These are phyloP conservation scores for Penicillium vulpinum DNA, from an alignment of 2,329 filamentous ascomycete genomes.

Conservation along the genomic window DNA sequence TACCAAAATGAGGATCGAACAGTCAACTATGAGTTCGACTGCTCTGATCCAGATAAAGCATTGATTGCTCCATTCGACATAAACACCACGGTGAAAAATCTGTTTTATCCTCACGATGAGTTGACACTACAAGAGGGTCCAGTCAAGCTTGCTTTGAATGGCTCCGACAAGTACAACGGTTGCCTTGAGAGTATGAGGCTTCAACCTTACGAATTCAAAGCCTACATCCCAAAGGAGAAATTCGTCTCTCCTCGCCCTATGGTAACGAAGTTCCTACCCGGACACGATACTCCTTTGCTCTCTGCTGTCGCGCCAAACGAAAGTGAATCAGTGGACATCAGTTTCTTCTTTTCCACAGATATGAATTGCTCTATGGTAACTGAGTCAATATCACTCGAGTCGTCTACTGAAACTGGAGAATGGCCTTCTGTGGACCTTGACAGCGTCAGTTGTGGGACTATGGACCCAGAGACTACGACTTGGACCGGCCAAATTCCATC, in stretches of 20 bases:
- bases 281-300: constrained; percentile 59
- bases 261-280: constrained; percentile 61
- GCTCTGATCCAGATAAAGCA: constrained; percentile 49
- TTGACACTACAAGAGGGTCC: constrained; percentile 52
- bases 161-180: constrained; percentile 53
- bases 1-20: constrained; percentile 51
- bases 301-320: constrained; percentile 48
- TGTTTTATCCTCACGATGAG: constrained; percentile 64
- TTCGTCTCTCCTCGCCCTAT: constrained; percentile 57
- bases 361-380: constrained; percentile 63
- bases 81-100: constrained; percentile 59
- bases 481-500: constrained; percentile 57
- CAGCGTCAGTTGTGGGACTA: constrained; percentile 49
- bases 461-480: constrained; percentile 34
- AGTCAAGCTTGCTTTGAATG: constrained; percentile 50
- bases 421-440: constrained; percentile 46
- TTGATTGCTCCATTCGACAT: constrained; percentile 58
- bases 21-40: constrained; percentile 59
- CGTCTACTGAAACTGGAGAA: constrained; percentile 52
- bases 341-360: constrained; percentile 59
- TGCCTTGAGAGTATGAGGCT: constrained; percentile 57
- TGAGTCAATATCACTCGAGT: constrained; percentile 53
- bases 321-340: constrained; percentile 51
- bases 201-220: constrained; percentile 59
- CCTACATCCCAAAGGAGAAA: constrained; percentile 56